Base-by-base conservation (phyloP, 495 filamentous ascomycete genomes). In the Poronia punctata region DNA sequence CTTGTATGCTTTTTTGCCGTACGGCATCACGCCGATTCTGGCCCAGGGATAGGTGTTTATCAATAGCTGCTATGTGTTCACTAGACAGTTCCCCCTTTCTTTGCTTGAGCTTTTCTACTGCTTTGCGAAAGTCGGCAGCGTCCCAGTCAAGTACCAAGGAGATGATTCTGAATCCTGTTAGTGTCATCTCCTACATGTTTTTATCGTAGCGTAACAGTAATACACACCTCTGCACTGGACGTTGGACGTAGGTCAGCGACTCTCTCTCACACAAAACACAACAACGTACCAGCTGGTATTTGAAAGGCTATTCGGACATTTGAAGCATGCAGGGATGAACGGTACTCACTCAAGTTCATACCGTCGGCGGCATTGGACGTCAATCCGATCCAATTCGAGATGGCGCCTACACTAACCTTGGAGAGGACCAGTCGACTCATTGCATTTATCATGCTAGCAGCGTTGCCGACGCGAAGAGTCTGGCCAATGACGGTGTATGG, bases 331-430 rank as follows among this genome's bases (percentile, higher is more conserved):
- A 14, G 12, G 9, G 25, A n/a, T 12, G 27, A 14, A 27, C 0
- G 1, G 15, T 6, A 38, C 42, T 22, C 27, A 45, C 42, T 32
- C 6, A 84, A 39, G 49, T 83, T 84, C 79, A 82, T 80, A 43
- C 80, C 80, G 38, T 82, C 75, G 43, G 82, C 70, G 6, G 71
- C 67, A 14, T 67, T 70, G 21, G 71, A 63, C 0, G 72, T 82
- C 19, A 75, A 33, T 0, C 80, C 79, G 31, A 83, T 62, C 79
- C 79, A 84, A 48, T 81, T 81, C 7, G 80, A 79, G 11, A 83
- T 37, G 1, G 68, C 72, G 3, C 69, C 72, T 2, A 84, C 56
- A 21, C 76, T 76, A 41, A 83, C 58, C 50, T 84, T 84, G 3
- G 80, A 72, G 10, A 84, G 56, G 12, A 83, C 55, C n/a, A 84